Conservation (phyloP, 2,329 filamentous ascomycete genomes). For the Penicillium concentricum region DNA sequence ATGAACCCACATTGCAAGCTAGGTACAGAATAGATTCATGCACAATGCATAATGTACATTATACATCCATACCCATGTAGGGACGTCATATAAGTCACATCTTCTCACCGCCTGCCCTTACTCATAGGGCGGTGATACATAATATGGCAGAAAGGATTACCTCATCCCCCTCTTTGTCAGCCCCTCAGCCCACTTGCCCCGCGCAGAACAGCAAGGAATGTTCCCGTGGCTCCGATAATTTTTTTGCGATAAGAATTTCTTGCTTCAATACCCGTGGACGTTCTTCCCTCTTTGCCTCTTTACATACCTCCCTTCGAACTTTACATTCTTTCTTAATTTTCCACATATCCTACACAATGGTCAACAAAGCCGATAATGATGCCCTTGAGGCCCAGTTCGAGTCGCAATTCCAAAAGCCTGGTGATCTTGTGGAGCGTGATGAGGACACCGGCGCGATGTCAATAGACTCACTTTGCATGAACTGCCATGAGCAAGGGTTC, state of each 20-base stretch:
- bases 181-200: slow-evolving; percentile 18
- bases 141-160: not conserved
- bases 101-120: not conserved
- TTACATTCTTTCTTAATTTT: not conserved
- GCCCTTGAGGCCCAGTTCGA: slow-evolving; percentile 19
- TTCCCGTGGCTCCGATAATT: slow-evolving; percentile 29
- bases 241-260: slow-evolving; percentile 18
- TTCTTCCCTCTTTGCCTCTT: not conserved
- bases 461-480: slow-evolving; percentile 78
- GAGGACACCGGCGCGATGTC: slow-evolving; percentile 46
- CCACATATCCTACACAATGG: slow-evolving; percentile 24
- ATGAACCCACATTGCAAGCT: not conserved
- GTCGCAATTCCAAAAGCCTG: slow-evolving; percentile 40
- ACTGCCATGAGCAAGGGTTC: slow-evolving; percentile 77
- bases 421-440: slow-evolving; percentile 39
- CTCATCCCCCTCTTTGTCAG: slow-evolving; percentile 16
- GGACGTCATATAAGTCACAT: not conserved
- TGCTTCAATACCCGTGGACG: not conserved
- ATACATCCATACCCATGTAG: not conserved
- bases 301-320: not conserved
- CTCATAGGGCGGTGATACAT: not conserved
- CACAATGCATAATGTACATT: not conserved
- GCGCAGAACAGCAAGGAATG: slow-evolving; percentile 29
- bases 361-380: slow-evolving; percentile 23
- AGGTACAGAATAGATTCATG: not conserved